Evolutionary conservation across 805 yeast species (phyloP).

Genomic region (Sugiyamaella chiloensis): DNA sequence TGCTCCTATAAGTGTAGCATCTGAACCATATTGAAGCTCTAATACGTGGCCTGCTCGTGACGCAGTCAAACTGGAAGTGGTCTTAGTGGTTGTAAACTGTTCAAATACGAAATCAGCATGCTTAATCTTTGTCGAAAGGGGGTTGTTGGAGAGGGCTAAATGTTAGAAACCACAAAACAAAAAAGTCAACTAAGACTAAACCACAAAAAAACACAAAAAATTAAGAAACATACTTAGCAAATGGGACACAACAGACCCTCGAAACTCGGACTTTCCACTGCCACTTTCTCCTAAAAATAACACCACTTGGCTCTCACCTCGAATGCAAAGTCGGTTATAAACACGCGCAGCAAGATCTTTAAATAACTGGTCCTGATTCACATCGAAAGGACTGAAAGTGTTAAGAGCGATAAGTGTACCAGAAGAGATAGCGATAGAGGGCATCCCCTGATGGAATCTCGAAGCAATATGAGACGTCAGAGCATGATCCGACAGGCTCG

Average conservation of each 20-base stretch:
- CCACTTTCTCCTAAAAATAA: conserved; percentile 41
- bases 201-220: too few relatives aligned
- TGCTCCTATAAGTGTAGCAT: conserved; percentile 50
- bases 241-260: conserved; percentile 31
- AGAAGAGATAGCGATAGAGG: conserved; percentile 38
- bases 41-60: conserved; percentile 56
- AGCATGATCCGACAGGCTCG: conserved; percentile 37
- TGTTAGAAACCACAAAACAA: too few relatives aligned
- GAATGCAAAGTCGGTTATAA: conserved; percentile 35
- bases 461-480: conserved; percentile 43
- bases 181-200: too few relatives aligned
- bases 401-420: conserved; percentile 39
- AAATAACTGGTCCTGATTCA: conserved; percentile 37
- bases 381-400: conserved; percentile 36
- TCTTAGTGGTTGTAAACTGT: conserved; percentile 40
- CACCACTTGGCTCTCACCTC: conserved; percentile 38
- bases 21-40: conserved; percentile 48
- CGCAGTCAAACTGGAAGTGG: conserved; percentile 33
- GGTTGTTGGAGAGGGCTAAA: too few relatives aligned
- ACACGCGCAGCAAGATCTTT: conserved; percentile 38
- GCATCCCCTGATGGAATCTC: conserved; percentile 40
- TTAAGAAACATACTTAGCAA: conserved; percentile 35
- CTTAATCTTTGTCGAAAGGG: conserved; percentile 34
- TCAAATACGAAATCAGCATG: conserved; percentile 35
- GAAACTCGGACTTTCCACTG: conserved; percentile 39